Evolutionary conservation across 1,284 basidiomycete species (phyloP).

Genomic region (Spongispora temasekensis): DNA sequence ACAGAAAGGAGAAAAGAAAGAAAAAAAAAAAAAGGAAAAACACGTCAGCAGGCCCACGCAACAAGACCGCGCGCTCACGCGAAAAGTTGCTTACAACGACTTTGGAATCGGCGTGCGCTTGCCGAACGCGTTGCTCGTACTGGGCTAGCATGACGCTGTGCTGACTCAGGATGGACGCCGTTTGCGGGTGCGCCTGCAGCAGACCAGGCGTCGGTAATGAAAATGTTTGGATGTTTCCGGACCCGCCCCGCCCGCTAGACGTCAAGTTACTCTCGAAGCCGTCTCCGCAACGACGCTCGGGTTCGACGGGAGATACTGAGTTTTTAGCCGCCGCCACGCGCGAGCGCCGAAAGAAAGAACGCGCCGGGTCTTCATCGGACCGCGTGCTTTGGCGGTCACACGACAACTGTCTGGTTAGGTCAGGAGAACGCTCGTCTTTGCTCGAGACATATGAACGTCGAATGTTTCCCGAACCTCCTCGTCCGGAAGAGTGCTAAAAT

Average conservation of each 20-base stretch:
- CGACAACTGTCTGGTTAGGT: conserved; percentile 47
- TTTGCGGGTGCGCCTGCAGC: conserved; percentile 36
- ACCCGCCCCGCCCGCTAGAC: conserved; percentile 75
- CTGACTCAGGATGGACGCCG: conserved; percentile 35
- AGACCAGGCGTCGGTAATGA: conserved; percentile 45
- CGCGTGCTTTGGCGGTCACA: too few species aligned
- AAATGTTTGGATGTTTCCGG: conserved; percentile 74
- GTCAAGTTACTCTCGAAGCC: too few species aligned
- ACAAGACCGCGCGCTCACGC: too few species aligned
- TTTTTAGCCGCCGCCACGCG: too few species aligned
- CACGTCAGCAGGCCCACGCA: conserved; percentile 1
- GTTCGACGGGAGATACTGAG: too few species aligned
- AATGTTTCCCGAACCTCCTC: conserved; percentile 71
- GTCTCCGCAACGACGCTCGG: too few species aligned
- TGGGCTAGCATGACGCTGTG: conserved; percentile 17
- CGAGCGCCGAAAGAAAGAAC: too few species aligned
- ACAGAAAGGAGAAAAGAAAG: too few species aligned
- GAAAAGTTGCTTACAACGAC: conserved; percentile 38
- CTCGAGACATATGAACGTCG: conserved; percentile 42
- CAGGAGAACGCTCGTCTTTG: conserved; percentile 33
- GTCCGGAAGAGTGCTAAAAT: conserved; percentile 54
- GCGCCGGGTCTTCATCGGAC: too few species aligned
- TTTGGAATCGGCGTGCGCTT: conserved; percentile 39
- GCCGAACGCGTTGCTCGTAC: conserved; percentile 50
- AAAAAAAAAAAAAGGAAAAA: neutral